Conservation (phyloP, 2,329 filamentous ascomycete genomes). For the Chaetomium sp. region DNA sequence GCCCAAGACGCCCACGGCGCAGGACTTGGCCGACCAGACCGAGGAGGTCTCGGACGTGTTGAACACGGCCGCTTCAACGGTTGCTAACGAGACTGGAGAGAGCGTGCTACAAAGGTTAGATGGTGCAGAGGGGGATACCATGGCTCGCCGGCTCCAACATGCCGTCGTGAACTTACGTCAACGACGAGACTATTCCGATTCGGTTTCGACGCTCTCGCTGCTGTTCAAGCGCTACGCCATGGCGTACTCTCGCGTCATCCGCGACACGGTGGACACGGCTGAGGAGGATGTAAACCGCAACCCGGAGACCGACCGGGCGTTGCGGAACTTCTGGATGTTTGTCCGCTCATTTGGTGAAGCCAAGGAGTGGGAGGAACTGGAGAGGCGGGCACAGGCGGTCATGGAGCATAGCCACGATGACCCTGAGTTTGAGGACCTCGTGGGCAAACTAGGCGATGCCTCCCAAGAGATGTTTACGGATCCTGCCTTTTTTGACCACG, state of each 20-base stretch:
- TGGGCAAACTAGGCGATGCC: conserved; percentile 65
- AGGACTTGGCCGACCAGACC: conserved; percentile 57
- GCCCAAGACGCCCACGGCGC: conserved; percentile 44
- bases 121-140: conserved; percentile 64
- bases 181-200: conserved; percentile 76
- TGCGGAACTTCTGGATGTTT: conserved; percentile 75
- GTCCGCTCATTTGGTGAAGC: conserved; percentile 71
- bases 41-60: conserved; percentile 49
- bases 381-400: conserved; percentile 61
- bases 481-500: conserved; percentile 75
- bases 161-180: conserved; percentile 68
- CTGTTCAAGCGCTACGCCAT: conserved; percentile 73
- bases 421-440: conserved; percentile 72
- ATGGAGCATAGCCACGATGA: conserved; percentile 69
- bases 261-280: conserved; percentile 58
- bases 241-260: conserved; percentile 67
- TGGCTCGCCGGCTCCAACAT: conserved; percentile 70
- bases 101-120: conserved; percentile 69
- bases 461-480: conserved; percentile 79
- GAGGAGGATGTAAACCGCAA: conserved; percentile 70
- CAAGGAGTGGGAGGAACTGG: conserved; percentile 68
- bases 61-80: conserved; percentile 46
- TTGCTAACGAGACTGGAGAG: conserved; percentile 53
- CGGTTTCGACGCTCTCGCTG: conserved; percentile 69
- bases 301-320: conserved; percentile 64